Evolutionary conservation across 345 rosid species (phyloP), one percentile per base, ranked within the genome.

Genomic region (Euclidium syriacum): DNA sequence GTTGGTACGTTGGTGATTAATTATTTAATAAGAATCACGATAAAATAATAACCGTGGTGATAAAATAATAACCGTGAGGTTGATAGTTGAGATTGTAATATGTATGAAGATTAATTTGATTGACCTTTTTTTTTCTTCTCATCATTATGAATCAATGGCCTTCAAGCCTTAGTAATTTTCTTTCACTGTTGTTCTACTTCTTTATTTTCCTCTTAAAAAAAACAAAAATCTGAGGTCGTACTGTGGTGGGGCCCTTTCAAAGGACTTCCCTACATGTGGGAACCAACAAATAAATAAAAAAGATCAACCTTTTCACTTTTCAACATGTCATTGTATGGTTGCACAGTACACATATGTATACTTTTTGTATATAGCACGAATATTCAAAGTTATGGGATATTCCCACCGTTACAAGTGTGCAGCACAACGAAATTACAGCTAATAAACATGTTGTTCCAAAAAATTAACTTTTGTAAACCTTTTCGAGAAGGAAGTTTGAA

Each of bases 221-320:
- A 17, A 18, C 30, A 39, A 47, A 53, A 22, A 22, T 25, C 5
- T 35, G 43, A 44, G 42, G 56, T 43, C 61, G 54, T 54, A 34
- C 11, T 41, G 36, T 61, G 65, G 75, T 25, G 62, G 78, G 67
- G 38, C 40, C 47, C 41, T 54, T 36, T 52, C 36, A 46, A 56
- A 11, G 64, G 70, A 63, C 62, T 79, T 81, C 89, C 84, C 67
- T 61, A 59, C 54, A 56, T 64, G 48, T 64, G 58, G 86, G 86
- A 84, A 63, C 83, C 76, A 78, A 78, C 48, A 35, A 56, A 47
- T 69, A 6, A n/a, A 36, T 1, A 22, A 59, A 16, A 36, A 35
- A 25, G 30, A 43, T n/a, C 9, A 43, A 36, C 38, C 34, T 70
- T 62, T 70, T 62, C 52, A 62, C 52, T 62, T 69, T 59, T 60